Evolutionary conservation across 176 grass and related monocot species (phyloP).

Genomic region (Ensete ventricosum): DNA sequence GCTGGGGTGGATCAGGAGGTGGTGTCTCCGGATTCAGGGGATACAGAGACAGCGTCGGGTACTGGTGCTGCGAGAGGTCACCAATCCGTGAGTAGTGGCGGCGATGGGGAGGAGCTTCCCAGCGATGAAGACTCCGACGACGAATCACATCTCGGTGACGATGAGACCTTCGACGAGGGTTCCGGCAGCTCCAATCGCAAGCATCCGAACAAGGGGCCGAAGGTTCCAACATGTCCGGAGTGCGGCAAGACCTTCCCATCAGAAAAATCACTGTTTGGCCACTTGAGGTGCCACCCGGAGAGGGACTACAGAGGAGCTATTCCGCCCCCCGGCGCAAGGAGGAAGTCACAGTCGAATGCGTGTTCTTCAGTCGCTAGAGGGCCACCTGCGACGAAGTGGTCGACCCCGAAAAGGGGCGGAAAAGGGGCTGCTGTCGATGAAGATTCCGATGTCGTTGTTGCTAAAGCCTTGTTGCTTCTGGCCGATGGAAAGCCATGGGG

Average conservation of each 20-base stretch:
- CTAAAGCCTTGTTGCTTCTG: background rate
- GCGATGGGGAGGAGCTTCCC: too few relatives aligned
- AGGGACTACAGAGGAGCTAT: background rate
- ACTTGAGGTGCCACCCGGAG: constrained; percentile 2
- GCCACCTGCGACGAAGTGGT: background rate
- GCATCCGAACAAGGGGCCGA: background rate
- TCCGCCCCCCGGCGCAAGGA: background rate
- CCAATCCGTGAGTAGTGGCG: too few relatives aligned
- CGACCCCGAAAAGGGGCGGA: background rate
- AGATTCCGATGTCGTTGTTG: background rate
- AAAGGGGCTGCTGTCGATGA: background rate
- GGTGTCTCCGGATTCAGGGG: too few relatives aligned
- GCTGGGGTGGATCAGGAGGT: too few relatives aligned
- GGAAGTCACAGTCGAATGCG: background rate
- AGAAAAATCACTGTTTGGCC: constrained; percentile 1
- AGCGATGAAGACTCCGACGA: too few relatives aligned
- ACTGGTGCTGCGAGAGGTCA: too few relatives aligned
- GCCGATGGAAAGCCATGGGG: background rate
- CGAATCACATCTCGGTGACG: too few relatives aligned
- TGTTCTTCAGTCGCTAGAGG: background rate
- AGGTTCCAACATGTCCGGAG: background rate
- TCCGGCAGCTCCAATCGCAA: too few relatives aligned
- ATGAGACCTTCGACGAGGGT: too few relatives aligned
- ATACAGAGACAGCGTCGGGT: too few relatives aligned
- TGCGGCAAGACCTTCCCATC: constrained; percentile 8